These are phyloP conservation scores for Leptographium lundbergii DNA, from an alignment of 2,329 filamentous ascomycete genomes.

Conservation along the genomic window DNA sequence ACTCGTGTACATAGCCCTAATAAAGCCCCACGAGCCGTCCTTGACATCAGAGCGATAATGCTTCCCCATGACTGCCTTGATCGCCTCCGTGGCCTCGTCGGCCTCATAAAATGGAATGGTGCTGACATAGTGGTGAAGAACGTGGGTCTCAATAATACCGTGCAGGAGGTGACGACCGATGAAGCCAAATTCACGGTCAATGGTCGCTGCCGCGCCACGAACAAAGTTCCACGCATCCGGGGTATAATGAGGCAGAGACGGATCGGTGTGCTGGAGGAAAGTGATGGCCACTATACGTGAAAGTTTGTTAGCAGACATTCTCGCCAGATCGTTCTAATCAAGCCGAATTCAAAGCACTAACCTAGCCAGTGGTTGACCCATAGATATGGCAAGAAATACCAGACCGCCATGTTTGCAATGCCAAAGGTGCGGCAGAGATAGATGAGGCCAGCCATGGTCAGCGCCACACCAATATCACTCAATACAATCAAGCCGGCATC, in stretches of 20 bases:
- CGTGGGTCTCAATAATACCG: constrained; percentile 93
- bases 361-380: constrained; percentile 99
- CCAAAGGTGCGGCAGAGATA: constrained; percentile 67
- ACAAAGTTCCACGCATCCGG: constrained; percentile 80
- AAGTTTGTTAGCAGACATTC: neutral
- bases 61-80: constrained; percentile 77
- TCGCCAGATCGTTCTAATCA: neutral
- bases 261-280: constrained; percentile 93
- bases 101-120: constrained; percentile 52
- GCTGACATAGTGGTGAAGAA: constrained; percentile 92
- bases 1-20: constrained; percentile 68
- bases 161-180: constrained; percentile 80
- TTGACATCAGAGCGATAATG: constrained; percentile 81
- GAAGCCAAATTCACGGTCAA: constrained; percentile 94
- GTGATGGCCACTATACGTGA: constrained; percentile 69
- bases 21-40: constrained; percentile 70
- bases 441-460: constrained; percentile 50
- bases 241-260: constrained; percentile 81
- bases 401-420: constrained; percentile 76
- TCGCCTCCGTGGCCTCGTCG: constrained; percentile 16
- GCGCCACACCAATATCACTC: constrained; percentile 68
- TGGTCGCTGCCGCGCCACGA: constrained; percentile 83
- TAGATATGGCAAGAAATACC: constrained; percentile 90
- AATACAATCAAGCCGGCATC: constrained; percentile 78
- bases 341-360: constrained; percentile 35